These are phyloP conservation scores for Yamadazyma kanchanaburiensis DNA, from an alignment of 1,139 yeast genomes.

Conservation along the genomic window DNA sequence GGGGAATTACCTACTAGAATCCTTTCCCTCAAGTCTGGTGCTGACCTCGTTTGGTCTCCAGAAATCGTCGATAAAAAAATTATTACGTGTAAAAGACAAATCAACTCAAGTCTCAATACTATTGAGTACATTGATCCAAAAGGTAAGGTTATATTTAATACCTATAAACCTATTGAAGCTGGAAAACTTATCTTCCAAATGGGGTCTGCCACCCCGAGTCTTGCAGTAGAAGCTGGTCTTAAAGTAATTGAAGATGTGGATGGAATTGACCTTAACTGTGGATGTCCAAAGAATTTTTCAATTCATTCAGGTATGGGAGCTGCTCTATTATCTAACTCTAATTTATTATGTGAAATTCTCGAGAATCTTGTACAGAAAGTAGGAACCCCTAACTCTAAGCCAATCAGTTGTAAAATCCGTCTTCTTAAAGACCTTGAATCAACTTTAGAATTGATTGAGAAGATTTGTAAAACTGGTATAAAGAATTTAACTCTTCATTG, in stretches of 20 bases:
- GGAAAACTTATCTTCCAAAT: conserved; percentile 78
- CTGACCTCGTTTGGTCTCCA: conserved; percentile 95
- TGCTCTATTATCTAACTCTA: conserved; percentile 81
- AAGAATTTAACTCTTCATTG: conserved; percentile 85
- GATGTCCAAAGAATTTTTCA: conserved; percentile 91
- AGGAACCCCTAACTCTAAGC: conserved; percentile 71
- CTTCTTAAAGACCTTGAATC: conserved; percentile 51
- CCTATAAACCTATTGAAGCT: conserved; percentile 58
- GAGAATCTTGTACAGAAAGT: conserved; percentile 67
- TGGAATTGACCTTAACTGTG: conserved; percentile 92
- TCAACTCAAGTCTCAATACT: conserved; percentile 54
- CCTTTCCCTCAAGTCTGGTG: conserved; percentile 76
- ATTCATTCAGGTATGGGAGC: conserved; percentile 98
- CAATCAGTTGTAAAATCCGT: conserved; percentile 88
- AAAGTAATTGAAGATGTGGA: conserved; percentile 81
- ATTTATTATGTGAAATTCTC: conserved; percentile 65
- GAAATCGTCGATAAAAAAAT: conserved; percentile 88
- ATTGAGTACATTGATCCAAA: conserved; percentile 49
- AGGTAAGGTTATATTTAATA: conserved; percentile 61
- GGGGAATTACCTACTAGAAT: conserved; percentile 91
- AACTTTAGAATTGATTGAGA: conserved; percentile 60
- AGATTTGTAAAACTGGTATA: conserved; percentile 78
- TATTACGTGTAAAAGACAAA: conserved; percentile 60
- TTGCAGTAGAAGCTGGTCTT: conserved; percentile 86
- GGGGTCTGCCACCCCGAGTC: conserved; percentile 79